A percentile compares a stretch with the other conserved stretches of the same genome.
phyloP scores from a whole-genome alignment of 495 filamentous ascomycete genomes.

The Penicillium desertorum region DNA sequence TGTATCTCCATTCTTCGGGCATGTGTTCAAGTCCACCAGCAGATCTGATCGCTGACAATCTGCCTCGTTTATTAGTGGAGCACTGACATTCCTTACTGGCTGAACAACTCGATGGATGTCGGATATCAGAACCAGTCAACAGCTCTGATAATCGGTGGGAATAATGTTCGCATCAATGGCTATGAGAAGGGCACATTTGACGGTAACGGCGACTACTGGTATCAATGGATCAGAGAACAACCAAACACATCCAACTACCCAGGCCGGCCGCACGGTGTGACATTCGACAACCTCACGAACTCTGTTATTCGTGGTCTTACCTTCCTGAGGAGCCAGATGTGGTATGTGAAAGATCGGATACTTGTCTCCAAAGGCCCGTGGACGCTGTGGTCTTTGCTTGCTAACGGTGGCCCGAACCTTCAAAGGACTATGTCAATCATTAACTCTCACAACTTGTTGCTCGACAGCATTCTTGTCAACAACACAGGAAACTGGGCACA shows the following conservation, averaged over 20 bases:
- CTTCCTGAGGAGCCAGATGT: slow-evolving; percentile 49
- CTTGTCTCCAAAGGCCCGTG: not conserved
- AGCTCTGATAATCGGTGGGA: slow-evolving; percentile 47
- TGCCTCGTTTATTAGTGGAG: slow-evolving; percentile 30
- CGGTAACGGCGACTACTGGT: slow-evolving; percentile 49
- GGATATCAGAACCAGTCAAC: slow-evolving; percentile 53
- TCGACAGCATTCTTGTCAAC: slow-evolving; percentile 46
- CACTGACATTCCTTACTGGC: slow-evolving; percentile 48
- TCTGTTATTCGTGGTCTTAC: slow-evolving; percentile 34
- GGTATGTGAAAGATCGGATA: slow-evolving; percentile 22
- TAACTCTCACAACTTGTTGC: slow-evolving; percentile 32
- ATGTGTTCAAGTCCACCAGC: not conserved
- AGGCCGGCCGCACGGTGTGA: slow-evolving; percentile 42
- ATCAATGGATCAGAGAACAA: slow-evolving; percentile 29
- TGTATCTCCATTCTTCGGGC: not conserved
- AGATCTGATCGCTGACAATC: not conserved
- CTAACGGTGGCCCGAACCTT: not conserved
- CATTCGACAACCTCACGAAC: slow-evolving; percentile 37
- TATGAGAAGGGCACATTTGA: slow-evolving; percentile 42
- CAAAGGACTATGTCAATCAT: slow-evolving; percentile 36
- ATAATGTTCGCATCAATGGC: slow-evolving; percentile 41
- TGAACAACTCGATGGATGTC: slow-evolving; percentile 41
- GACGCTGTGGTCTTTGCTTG: not conserved
- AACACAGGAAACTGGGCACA: slow-evolving; percentile 24
- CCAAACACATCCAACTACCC: slow-evolving; percentile 43